A percentile compares a stretch with the other conserved stretches of the same genome.
phyloP scores from a whole-genome alignment of 805 yeast genomes.

The Starmerella davenportii region DNA sequence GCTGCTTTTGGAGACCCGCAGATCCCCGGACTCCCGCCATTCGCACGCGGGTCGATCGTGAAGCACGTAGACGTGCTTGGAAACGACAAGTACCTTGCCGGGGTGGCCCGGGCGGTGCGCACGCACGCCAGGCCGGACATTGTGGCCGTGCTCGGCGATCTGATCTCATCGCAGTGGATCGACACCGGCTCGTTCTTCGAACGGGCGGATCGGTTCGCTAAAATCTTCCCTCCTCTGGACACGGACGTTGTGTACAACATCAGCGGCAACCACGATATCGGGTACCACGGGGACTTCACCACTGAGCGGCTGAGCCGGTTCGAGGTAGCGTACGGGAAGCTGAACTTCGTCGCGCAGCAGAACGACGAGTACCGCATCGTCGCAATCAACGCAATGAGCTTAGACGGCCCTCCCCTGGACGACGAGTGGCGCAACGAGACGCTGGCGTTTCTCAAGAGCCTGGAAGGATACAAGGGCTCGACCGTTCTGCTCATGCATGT shows the following conservation, averaged over 20 bases:
- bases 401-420: constrained; percentile 83
- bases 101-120: constrained; percentile 53
- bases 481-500: constrained; percentile 76
- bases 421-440: constrained; percentile 48
- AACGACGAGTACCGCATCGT: constrained; percentile 61
- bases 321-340: constrained; percentile 56
- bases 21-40: constrained; percentile 45
- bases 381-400: constrained; percentile 62
- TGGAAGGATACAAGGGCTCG: constrained; percentile 51
- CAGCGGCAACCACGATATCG: constrained; percentile 92
- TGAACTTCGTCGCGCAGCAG: constrained; percentile 55
- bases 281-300: constrained; percentile 88
- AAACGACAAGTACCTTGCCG: constrained; percentile 78
- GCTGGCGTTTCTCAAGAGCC: constrained; percentile 51
- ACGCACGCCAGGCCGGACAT: constrained; percentile 50
- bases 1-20: constrained; percentile 93
- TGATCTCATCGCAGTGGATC: constrained; percentile 90
- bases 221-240: constrained; percentile 18
- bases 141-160: constrained; percentile 82
- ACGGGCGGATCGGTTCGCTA: constrained; percentile 45
- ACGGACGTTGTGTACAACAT: constrained; percentile 42
- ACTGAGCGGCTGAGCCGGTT: constrained; percentile 78
- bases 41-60: constrained; percentile 29
- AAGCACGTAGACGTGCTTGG: constrained; percentile 72
- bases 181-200: constrained; percentile 66